Conservation (phyloP, 2,329 filamentous ascomycete species). For the Lecanoromycetidae sp. region DNA sequence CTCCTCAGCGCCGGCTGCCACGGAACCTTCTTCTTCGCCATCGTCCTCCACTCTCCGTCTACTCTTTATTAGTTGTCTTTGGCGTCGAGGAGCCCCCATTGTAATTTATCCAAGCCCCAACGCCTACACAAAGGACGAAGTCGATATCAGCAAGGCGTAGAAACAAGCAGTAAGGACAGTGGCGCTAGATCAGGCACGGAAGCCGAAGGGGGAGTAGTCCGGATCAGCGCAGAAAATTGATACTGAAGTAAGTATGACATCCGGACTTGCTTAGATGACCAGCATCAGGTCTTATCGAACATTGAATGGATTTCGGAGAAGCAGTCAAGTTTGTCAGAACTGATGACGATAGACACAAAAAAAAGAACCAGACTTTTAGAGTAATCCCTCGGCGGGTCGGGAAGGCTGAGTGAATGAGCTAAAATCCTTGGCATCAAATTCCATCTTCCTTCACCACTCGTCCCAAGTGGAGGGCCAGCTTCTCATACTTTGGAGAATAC, state of each 20-base stretch:
- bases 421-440: too few species aligned
- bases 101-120: neutral
- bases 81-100: constrained; percentile 33
- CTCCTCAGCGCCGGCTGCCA: constrained; percentile 42
- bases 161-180: neutral
- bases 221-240: neutral
- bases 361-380: constrained; percentile 5
- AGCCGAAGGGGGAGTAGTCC: constrained; percentile 1
- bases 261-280: constrained; percentile 4
- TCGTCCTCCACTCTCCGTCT: constrained; percentile 36
- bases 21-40: constrained; percentile 37
- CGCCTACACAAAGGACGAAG: neutral
- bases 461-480: too few species aligned
- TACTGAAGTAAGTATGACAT: neutral
- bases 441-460: too few species aligned
- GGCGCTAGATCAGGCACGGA: constrained; percentile 13
- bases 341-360: constrained; percentile 9
- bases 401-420: too few species aligned
- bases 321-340: neutral
- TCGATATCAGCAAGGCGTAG: neutral
- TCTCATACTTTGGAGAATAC: too few species aligned
- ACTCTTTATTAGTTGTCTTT: constrained; percentile 34
- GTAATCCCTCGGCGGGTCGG: too few species aligned
- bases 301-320: neutral
- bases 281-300: constrained; percentile 2